Percentiles rank a stretch among this genome's conserved stretches.
These are phyloP conservation scores for Fraxinus ornus DNA, from an alignment of 305 asterid genomes.

Conservation along the genomic window DNA sequence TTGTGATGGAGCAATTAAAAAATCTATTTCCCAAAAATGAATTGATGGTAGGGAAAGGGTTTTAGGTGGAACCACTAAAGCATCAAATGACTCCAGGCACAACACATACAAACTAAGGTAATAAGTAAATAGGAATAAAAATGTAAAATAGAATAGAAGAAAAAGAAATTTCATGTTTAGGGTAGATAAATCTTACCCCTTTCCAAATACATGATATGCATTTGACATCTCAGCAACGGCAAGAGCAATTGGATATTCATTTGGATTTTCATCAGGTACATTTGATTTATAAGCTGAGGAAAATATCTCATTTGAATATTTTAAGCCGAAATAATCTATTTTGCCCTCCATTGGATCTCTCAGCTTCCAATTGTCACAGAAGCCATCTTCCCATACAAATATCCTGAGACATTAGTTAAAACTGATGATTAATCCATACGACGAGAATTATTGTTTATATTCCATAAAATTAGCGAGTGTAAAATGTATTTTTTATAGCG, in stretches of 20 bases:
- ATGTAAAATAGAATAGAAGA: not conserved
- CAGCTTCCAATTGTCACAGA: slow-evolving; percentile 41
- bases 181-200: slow-evolving; percentile 53
- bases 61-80: not conserved
- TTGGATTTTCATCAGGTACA: slow-evolving; percentile 33
- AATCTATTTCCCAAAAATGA: too few species aligned
- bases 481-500: not conserved
- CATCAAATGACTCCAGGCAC: not conserved
- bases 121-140: not conserved
- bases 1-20: not conserved
- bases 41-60: not conserved
- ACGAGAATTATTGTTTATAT: slow-evolving; percentile 10
- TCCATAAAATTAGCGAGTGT: not conserved
- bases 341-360: slow-evolving; percentile 34
- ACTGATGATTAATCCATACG: not conserved
- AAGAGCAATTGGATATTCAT: slow-evolving; percentile 42
- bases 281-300: slow-evolving; percentile 37
- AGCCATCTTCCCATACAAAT: slow-evolving; percentile 88
- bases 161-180: not conserved
- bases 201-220: slow-evolving; percentile 55
- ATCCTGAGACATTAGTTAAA: slow-evolving; percentile 50
- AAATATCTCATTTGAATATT: slow-evolving; percentile 23
- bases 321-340: slow-evolving; percentile 29
- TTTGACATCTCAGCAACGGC: slow-evolving; percentile 74
- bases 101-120: not conserved